These are phyloP conservation scores for Metschnikowia borealis DNA, from an alignment of 805 yeast genomes.

Conservation along the genomic window DNA sequence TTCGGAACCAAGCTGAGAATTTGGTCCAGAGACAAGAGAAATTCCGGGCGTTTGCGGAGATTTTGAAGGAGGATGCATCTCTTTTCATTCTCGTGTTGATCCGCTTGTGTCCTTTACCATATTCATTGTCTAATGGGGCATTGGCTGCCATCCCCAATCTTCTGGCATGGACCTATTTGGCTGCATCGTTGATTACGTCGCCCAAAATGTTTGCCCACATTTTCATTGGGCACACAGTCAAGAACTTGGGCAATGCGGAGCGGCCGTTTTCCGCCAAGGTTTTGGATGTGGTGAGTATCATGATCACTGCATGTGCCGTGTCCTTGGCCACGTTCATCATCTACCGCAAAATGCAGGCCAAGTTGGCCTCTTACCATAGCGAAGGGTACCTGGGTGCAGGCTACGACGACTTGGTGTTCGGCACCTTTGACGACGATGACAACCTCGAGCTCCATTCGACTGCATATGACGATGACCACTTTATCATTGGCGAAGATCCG, in stretches of 20 bases:
- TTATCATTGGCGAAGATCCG: constrained; percentile 25
- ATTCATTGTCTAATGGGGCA: constrained; percentile 89
- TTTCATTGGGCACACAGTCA: constrained; percentile 74
- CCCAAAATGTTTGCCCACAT: constrained; percentile 78
- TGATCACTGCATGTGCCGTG: constrained; percentile 53
- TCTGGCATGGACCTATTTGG: constrained; percentile 52
- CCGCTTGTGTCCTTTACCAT: constrained; percentile 88
- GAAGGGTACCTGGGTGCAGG: constrained; percentile 10
- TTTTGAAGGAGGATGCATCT: constrained; percentile 63
- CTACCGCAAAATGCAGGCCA: constrained; percentile 50
- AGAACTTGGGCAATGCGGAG: constrained; percentile 56
- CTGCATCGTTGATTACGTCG: constrained; percentile 71
- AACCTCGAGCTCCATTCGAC: constrained; percentile 35
- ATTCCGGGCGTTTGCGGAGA: constrained; percentile 70
- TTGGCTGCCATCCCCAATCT: constrained; percentile 83
- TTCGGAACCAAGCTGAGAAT: constrained; percentile 54
- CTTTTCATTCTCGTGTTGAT: constrained; percentile 66
- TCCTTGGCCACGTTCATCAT: constrained; percentile 61
- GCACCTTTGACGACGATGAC: constrained; percentile 38
- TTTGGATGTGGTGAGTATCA: constrained; percentile 60
- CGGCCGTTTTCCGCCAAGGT: constrained; percentile 48
- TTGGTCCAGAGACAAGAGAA: constrained; percentile 59
- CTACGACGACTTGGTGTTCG: constrained; percentile 35
- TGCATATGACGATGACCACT: constrained; percentile 39
- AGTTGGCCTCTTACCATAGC: constrained; percentile 28